Evolutionary conservation across 2,329 filamentous ascomycete genomes (phyloP).

Genomic region (Pseudocercospora fuligena): DNA sequence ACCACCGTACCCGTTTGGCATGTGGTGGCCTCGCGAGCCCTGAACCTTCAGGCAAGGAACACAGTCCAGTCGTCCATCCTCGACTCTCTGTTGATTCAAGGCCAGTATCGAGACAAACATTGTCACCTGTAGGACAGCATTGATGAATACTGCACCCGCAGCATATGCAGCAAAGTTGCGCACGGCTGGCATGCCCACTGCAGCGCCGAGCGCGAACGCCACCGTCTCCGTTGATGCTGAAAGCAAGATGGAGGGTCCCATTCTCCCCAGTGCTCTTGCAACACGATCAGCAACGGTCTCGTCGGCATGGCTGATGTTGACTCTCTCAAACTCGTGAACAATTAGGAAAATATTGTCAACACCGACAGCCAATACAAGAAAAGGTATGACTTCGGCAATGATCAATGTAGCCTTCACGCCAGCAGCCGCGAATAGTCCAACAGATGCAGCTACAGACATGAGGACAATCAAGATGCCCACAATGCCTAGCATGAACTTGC

Average conservation of each 20-base stretch:
- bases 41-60: slow-evolving; percentile 86
- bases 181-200: slow-evolving; percentile 97
- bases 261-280: slow-evolving; percentile 85
- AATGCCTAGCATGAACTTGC: slow-evolving; percentile 94
- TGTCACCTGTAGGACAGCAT: slow-evolving; percentile 93
- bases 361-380: slow-evolving; percentile 92
- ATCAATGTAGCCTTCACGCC: slow-evolving; percentile 95
- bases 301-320: slow-evolving; percentile 90
- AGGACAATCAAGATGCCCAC: slow-evolving; percentile 93
- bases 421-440: slow-evolving; percentile 89
- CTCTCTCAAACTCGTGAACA: slow-evolving; percentile 94
- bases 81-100: slow-evolving; percentile 88
- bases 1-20: slow-evolving; percentile 64
- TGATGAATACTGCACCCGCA: slow-evolving; percentile 94
- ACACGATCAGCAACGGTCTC: slow-evolving; percentile 85
- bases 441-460: slow-evolving; percentile 95
- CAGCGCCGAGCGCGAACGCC: slow-evolving; percentile 88
- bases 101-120: slow-evolving; percentile 94
- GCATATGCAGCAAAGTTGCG: slow-evolving; percentile 97
- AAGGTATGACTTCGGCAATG: slow-evolving; percentile 97
- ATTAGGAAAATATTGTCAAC: slow-evolving; percentile 99
- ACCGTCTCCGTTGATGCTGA: slow-evolving; percentile 94
- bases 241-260: slow-evolving; percentile 94
- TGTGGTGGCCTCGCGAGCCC: slow-evolving; percentile 68
- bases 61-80: slow-evolving; percentile 86